Evolutionary conservation across 345 rosid species (phyloP), one percentile per base, ranked within the genome.

Genomic region (Boechera divaricarpa): DNA sequence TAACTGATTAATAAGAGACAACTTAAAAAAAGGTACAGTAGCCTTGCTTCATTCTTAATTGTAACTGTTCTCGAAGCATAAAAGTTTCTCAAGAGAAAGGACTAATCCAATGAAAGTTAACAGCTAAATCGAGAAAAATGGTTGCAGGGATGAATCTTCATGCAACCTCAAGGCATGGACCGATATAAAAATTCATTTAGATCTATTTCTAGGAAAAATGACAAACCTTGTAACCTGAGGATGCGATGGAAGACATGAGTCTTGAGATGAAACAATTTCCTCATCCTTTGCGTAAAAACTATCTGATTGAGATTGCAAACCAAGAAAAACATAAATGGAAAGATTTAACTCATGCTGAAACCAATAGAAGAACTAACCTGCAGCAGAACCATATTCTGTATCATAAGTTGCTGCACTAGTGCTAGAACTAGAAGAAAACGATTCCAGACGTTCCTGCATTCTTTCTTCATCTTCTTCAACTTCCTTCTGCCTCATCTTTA

Each of bases 381-480:
- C 78, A 45, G 72, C 49, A 26, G 88, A 72, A 81, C 85, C 80
- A 81, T 80, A 73, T 44, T 83, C 91, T 31, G 79, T 77, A 73
- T 89, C 91, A 44, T 38, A 83, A 41, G 86, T 78, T 65, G 70
- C 78, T 70, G 79, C 55, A 59, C 67, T 79, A 38, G 77, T 66
- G 67, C 89, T 80, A 56, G 89, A 87, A 32, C 89, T 82, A 56
- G 89, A 87, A 29, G 94, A 89, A 81, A 85, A 81, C 62, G 82
- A 39, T 60, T 88, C 93, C 44, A 83, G 86, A 72, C 91, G 89
- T 82, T 82, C 89, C 67, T 85, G 97, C 82, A 84, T 80, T 83
- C 87, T 85, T 71, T 89, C 93, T 76, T 89, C 92, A 6, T 92
- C 97, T 69, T 94, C 98, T 63, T 84, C 92, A 72, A 89, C 84